These are phyloP conservation scores for Colletotrichum sansevieriae DNA, from an alignment of 2,329 filamentous ascomycete species.

Conservation along the genomic window DNA sequence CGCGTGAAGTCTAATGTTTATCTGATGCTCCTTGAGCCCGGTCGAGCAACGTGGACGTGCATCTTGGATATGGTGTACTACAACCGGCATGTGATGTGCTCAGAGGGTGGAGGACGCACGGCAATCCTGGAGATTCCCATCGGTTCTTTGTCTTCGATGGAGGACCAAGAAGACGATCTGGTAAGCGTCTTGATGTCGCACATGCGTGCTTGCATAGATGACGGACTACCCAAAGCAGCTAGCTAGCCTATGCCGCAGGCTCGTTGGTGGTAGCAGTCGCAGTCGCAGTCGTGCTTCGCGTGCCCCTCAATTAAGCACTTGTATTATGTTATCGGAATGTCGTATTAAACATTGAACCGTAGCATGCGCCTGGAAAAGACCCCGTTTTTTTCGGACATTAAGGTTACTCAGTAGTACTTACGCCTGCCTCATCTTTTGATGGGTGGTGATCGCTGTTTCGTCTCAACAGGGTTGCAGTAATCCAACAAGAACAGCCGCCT, in stretches of 20 bases:
- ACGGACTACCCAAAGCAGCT: no score
- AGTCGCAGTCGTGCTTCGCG: no score
- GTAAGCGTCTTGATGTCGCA: slow-evolving; percentile 10
- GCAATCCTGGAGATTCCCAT: not conserved
- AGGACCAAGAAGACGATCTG: slow-evolving; percentile 3
- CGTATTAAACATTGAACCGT: no score
- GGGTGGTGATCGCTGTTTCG: slow-evolving; percentile 2
- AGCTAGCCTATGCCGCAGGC: no score
- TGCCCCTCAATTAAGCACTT: not conserved
- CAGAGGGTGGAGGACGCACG: not conserved
- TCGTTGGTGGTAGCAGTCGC: no score
- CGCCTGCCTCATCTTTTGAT: no score
- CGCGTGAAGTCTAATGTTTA: slow-evolving; percentile 7
- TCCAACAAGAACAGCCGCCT: slow-evolving; percentile 1
- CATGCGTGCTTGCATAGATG: not conserved
- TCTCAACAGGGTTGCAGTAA: not conserved
- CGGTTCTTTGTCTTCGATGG: not conserved
- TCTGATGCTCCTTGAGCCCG: slow-evolving; percentile 1
- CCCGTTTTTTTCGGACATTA: no score
- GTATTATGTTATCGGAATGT: not conserved
- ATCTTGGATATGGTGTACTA: no score
- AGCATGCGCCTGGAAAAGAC: not conserved
- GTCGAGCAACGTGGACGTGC: not conserved
- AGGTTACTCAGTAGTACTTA: no score
- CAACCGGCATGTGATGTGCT: not conserved